These are phyloP conservation scores for Durotheca rogersii DNA, from an alignment of 495 filamentous ascomycete species.

Conservation along the genomic window DNA sequence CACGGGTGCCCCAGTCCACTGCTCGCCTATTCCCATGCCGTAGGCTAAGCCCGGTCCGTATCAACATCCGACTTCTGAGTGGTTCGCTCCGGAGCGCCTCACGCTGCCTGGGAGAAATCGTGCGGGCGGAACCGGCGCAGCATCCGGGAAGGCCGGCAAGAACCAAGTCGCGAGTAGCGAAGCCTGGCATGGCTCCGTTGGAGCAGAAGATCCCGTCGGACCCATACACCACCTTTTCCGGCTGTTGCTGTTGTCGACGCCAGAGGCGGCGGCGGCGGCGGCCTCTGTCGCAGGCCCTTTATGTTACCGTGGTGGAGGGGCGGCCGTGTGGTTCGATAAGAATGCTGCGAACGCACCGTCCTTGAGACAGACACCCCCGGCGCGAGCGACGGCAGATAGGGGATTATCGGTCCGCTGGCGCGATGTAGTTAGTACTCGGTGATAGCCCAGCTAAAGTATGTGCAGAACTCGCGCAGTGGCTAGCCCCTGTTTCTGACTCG, in stretches of 20 bases:
- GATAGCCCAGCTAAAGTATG: slow-evolving; percentile 17
- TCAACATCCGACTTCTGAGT: slow-evolving; percentile 49
- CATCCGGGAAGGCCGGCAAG: slow-evolving; percentile 52
- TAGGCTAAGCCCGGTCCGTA: too few species aligned
- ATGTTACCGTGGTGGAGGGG: too few species aligned
- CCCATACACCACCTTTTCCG: background rate
- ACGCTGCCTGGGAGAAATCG: slow-evolving; percentile 50
- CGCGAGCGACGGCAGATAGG: slow-evolving; percentile 2
- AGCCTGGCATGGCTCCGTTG: background rate
- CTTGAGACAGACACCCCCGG: background rate
- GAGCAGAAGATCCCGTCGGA: background rate
- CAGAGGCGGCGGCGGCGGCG: too few species aligned
- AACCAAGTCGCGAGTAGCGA: slow-evolving; percentile 47
- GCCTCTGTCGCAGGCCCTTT: too few species aligned
- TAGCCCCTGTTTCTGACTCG: slow-evolving; percentile 35
- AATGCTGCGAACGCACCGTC: background rate
- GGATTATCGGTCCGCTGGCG: slow-evolving; percentile 1
- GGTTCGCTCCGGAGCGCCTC: slow-evolving; percentile 50
- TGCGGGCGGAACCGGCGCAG: slow-evolving; percentile 54
- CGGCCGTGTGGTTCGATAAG: slow-evolving; percentile 19
- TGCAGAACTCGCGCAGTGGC: slow-evolving; percentile 37
- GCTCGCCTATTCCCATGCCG: too few species aligned
- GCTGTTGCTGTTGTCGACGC: background rate
- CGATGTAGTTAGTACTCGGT: background rate
- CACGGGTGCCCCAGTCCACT: too few species aligned